A percentile compares a stretch with the other conserved stretches of the same genome.
Conservation (phyloP, 192 early-diverging fungal species). For the Lunasporangiospora selenospora region DNA sequence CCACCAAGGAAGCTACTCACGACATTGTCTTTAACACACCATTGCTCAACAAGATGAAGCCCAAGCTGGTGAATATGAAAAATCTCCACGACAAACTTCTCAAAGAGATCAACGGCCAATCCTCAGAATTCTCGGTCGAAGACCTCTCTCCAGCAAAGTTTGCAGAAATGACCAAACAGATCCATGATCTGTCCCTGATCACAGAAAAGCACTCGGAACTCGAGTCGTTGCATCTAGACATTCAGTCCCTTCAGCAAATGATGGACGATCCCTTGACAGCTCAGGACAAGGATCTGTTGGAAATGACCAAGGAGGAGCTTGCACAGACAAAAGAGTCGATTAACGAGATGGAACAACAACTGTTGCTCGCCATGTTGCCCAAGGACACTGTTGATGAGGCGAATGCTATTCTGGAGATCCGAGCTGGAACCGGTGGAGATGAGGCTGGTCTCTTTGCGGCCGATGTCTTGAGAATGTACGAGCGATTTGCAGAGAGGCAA, state of each 20-base stretch:
- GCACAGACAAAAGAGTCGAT: constrained; percentile 46
- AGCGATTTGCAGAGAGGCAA: constrained; percentile 62
- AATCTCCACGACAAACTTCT: constrained; percentile 36
- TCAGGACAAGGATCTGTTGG: constrained; percentile 57
- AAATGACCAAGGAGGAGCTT: constrained; percentile 71
- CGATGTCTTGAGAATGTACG: constrained; percentile 80
- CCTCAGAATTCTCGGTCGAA: constrained; percentile 11
- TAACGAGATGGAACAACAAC: constrained; percentile 55
- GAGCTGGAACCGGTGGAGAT: constrained; percentile 81
- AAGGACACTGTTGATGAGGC: constrained; percentile 74
- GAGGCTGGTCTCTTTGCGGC: constrained; percentile 78
- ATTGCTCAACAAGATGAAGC: constrained; percentile 46
- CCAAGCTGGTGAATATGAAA: constrained; percentile 38
- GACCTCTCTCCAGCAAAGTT: constrained; percentile 24
- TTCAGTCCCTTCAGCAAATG: constrained; percentile 37
- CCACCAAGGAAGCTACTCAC: neutral
- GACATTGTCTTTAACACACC: constrained; percentile 22
- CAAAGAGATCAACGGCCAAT: constrained; percentile 37
- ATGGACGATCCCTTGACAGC: constrained; percentile 32
- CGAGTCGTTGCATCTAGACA: constrained; percentile 13
- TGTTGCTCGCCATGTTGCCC: constrained; percentile 66
- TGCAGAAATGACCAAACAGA: constrained; percentile 41
- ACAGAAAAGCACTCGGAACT: constrained; percentile 30
- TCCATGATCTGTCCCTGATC: constrained; percentile 35
- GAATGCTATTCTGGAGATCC: constrained; percentile 75